These are phyloP conservation scores for Dictyostelium discoideum DNA, from an alignment of 78 protist genomes.

Conservation along the genomic window dicty_2.7 NC_007088.5:8449001-8449500, in stretches of 20 bases:
- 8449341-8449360: conserved; percentile 95
- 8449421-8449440: conserved; percentile 91
- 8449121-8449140: conserved; percentile 95
- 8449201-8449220: conserved; percentile 33
- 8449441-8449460: conserved; percentile 70
- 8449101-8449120: conserved; percentile 89
- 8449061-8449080: conserved; percentile 89
- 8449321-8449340: conserved; percentile 99
- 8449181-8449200: background rate
- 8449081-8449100: conserved; percentile 87
- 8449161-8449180: conserved; percentile 67
- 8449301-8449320: conserved; percentile 95
- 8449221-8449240: conserved; percentile 89
- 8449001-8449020: conserved; percentile 95
- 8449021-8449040: conserved; percentile 93
- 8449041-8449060: conserved; percentile 96
- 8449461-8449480: conserved; percentile 87
- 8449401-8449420: conserved; percentile 98
- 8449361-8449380: conserved; percentile 90
- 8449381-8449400: conserved; percentile 96
- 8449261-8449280: conserved; percentile 96
- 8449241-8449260: conserved; percentile 97
- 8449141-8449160: conserved; percentile 80
- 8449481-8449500: conserved; percentile 96
- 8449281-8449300: conserved; percentile 95